Evolutionary conservation across 108 stramenopile genomes (phyloP), one percentile per base, ranked within the genome.

Genomic region (Nannochloropsis salina): DNA sequence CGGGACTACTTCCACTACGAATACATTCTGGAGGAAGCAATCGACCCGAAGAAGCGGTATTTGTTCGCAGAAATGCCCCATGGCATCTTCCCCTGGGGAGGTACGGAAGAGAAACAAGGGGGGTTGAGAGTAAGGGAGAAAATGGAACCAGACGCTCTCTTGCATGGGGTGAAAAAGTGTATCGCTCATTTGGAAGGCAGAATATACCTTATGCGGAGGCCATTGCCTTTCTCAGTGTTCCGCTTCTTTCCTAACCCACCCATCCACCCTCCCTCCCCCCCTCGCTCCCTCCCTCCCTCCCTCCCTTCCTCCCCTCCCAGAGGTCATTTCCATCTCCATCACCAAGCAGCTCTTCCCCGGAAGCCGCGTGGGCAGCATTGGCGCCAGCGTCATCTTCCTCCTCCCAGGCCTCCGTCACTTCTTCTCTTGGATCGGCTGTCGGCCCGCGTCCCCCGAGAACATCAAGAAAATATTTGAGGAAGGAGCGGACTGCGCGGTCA

Each of bases 1-100:
- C 41, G 88, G 84, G 61, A 89, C 40, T 86, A 87, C 83, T 89
- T 87, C 44, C 22, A 47, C 18, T 91, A 87, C 86, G 44, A 81
- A 42, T 91, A 84, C 80, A 87, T 87, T 8, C 31, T 88, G 42
- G 84, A 89, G 41, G 89, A 88, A 43, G 42, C 18, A 42, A 79
- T 89, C 47, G 90, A 90, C 85, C 85, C 85, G 2, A 83, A 83
- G 18, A 74, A 86, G 83, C 85, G 90, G 18, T 91, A 89, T 85
- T 43, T 91, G 21, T 91, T 91, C 44, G 89, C 89, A 12, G 89
- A 91, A n/a, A 87, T 89, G 89, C 89, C 90, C 6, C 90, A 91
- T 42, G 90, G 89, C 11, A 43, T 90, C 61, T 74, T 74, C 61
- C 61, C 61, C 61, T 74, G 61, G 61, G 61, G 44, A 43, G 42